These are phyloP conservation scores for Eucalyptus cladocalyx DNA, from an alignment of 345 rosid genomes.

Conservation along the genomic window DNA sequence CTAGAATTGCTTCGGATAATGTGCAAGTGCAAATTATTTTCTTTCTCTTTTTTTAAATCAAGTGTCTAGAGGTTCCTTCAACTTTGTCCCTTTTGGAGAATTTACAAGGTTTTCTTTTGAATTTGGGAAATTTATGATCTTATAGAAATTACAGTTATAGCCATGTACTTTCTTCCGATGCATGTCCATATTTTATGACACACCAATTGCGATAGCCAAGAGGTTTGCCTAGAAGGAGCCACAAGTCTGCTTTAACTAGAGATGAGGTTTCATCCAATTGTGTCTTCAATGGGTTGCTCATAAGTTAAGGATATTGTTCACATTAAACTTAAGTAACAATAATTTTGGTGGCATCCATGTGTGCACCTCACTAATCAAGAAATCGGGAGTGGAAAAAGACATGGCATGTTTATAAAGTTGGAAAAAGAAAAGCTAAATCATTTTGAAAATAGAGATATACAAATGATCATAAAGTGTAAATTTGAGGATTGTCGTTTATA, in stretches of 20 bases:
- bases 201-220: neutral
- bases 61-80: no score
- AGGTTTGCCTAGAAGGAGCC: no score
- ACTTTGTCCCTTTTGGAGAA: neutral
- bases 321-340: neutral
- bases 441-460: neutral
- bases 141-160: rapidly evolving
- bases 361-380: neutral
- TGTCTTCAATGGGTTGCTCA: neutral
- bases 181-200: neutral
- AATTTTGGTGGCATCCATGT: neutral
- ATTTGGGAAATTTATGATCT: neutral
- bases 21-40: no score
- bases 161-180: neutral
- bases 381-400: neutral
- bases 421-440: neutral
- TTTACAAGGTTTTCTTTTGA: neutral
- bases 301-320: neutral
- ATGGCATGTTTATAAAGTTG: neutral
- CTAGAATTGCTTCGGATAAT: rapidly evolving
- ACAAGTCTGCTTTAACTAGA: neutral
- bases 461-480: neutral
- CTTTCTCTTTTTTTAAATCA: no score
- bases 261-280: neutral
- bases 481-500: neutral